phyloP scores from a whole-genome alignment of 352 stramenopile genomes.

The Pythium coloratum region DNA sequence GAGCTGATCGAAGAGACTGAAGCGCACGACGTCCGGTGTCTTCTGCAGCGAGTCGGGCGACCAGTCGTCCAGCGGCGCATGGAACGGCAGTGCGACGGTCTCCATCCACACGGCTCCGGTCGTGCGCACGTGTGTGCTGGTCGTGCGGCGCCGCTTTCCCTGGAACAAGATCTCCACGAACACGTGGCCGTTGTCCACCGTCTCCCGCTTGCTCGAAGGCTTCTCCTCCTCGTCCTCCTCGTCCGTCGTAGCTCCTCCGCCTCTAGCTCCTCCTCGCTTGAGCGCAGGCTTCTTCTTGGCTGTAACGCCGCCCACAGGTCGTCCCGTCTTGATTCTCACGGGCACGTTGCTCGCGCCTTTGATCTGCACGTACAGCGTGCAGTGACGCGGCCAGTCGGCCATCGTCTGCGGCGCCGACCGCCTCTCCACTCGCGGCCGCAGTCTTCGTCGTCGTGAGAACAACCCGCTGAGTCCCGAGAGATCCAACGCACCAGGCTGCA shows the following conservation, averaged over 20 bases:
- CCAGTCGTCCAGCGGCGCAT: conserved; percentile 78
- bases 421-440: conserved; percentile 47
- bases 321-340: conserved; percentile 33
- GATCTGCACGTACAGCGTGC: conserved; percentile 83
- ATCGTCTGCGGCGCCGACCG: conserved; percentile 25
- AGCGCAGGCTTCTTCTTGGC: conserved; percentile 8
- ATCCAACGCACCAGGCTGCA: conserved; percentile 70
- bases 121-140: conserved; percentile 26
- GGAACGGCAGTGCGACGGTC: conserved; percentile 88
- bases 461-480: conserved; percentile 52
- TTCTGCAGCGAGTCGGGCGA: conserved; percentile 66
- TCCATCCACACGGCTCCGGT: conserved; percentile 91
- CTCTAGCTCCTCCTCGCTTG: conserved; percentile 3
- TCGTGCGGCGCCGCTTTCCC: conserved; percentile 67
- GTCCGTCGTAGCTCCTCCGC: conserved; percentile 1
- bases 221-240: conserved; percentile 22
- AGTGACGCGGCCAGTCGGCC: conserved; percentile 63
- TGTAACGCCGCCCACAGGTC: not conserved
- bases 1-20: conserved; percentile 91
- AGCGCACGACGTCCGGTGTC: conserved; percentile 72
- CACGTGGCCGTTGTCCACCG: conserved; percentile 34
- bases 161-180: conserved; percentile 88
- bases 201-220: not conserved
- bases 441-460: conserved; percentile 50
- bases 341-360: conserved; percentile 78